A percentile compares a stretch with the other conserved stretches of the same genome.
Evolutionary conservation across 2,329 filamentous ascomycete genomes (phyloP).

Genomic region (Proliferodiscus dingleyae): DNA sequence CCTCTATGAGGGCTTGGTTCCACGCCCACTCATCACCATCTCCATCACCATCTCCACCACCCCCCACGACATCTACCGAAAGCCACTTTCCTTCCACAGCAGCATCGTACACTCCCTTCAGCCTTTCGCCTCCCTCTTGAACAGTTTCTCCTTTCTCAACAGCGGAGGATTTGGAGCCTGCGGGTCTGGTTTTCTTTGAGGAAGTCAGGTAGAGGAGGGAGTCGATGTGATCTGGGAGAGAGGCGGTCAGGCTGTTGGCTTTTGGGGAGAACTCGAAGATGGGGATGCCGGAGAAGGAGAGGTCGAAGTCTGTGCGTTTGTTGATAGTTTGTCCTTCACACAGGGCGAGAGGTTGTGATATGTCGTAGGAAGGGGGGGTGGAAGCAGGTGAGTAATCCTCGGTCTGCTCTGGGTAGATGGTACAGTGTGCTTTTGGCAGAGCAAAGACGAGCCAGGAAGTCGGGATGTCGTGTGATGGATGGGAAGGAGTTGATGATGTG

Average conservation of each 20-base stretch:
- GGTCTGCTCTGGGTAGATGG: conserved; percentile 10
- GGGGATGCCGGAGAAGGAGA: conserved; percentile 25
- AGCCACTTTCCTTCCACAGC: neutral
- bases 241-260: neutral
- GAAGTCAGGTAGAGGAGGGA: neutral
- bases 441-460: conserved; percentile 26
- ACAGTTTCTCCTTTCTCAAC: neutral
- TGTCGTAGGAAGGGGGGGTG: neutral
- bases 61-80: neutral
- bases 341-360: no score
- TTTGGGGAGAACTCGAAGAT: conserved; percentile 26
- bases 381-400: conserved; percentile 2
- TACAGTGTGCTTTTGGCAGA: conserved; percentile 23
- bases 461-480: conserved; percentile 8
- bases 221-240: neutral
- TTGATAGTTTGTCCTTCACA: conserved; percentile 5
- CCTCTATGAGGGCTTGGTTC: no score
- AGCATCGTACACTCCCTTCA: neutral
- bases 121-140: neutral
- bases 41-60: neutral
- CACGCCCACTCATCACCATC: no score
- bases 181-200: neutral
- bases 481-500: neutral
- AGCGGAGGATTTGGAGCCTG: no score
- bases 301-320: conserved; percentile 26